These are phyloP conservation scores for Anethum foeniculum DNA, from an alignment of 140 eudicot species.

Conservation along the genomic window DNA sequence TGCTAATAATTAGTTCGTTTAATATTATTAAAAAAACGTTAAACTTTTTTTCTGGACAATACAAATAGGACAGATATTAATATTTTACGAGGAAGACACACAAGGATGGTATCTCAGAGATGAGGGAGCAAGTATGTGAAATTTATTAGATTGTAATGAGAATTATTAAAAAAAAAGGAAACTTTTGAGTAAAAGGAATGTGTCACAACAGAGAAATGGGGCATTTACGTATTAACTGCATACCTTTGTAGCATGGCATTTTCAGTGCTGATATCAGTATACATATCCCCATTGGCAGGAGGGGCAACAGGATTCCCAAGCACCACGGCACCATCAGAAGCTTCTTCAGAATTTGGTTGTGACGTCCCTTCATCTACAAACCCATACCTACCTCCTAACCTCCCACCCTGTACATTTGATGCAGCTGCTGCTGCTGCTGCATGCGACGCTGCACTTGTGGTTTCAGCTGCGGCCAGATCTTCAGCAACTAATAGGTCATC, in stretches of 20 bases:
- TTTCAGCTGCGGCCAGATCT: conserved; percentile 93
- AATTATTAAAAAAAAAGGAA: background rate
- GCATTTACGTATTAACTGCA: conserved; percentile 2
- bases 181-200: background rate
- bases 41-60: too few species aligned
- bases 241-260: conserved; percentile 78
- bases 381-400: conserved; percentile 56
- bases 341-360: conserved; percentile 38
- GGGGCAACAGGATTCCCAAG: conserved; percentile 91
- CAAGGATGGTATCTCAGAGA: background rate
- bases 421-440: conserved; percentile 97
- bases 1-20: too few species aligned
- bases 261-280: conserved; percentile 86
- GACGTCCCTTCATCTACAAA: conserved; percentile 67
- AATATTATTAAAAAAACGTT: too few species aligned
- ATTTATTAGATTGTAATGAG: background rate
- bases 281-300: conserved; percentile 80
- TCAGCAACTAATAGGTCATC: conserved; percentile 92
- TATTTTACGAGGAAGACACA: background rate
- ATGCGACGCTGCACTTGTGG: conserved; percentile 82
- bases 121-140: background rate
- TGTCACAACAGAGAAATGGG: background rate
- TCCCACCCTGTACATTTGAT: conserved; percentile 55
- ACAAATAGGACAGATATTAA: background rate
- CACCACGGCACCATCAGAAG: conserved; percentile 71